phyloP scores from a whole-genome alignment of 2,329 filamentous ascomycete genomes.

The Pseudocercospora ulei region DNA sequence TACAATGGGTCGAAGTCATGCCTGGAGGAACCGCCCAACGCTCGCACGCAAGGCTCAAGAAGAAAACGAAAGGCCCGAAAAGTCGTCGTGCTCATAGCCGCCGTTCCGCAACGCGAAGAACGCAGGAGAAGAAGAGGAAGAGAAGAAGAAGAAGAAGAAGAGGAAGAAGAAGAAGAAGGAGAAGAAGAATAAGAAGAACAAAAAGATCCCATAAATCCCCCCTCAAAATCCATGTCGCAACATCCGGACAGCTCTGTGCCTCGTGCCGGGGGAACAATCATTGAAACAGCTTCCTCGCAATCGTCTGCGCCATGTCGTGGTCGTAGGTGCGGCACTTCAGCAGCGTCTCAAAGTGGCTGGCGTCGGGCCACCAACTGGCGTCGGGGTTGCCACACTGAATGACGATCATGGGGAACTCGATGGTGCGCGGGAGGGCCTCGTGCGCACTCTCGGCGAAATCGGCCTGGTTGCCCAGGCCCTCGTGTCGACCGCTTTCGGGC shows the following conservation, averaged over 20 bases:
- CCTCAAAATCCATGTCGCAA: too few relatives aligned
- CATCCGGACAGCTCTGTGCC: too few relatives aligned
- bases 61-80: background rate
- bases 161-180: background rate
- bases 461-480: slow-evolving; percentile 21
- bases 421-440: slow-evolving; percentile 14
- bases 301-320: slow-evolving; percentile 17
- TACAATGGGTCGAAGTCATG: background rate
- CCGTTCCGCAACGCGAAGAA: background rate
- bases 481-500: slow-evolving; percentile 34
- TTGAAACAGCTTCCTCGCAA: slow-evolving; percentile 20
- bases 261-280: background rate
- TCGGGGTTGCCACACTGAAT: slow-evolving; percentile 20
- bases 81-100: slow-evolving; percentile 5
- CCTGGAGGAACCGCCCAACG: background rate
- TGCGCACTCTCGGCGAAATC: slow-evolving; percentile 22
- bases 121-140: background rate
- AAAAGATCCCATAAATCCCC: too few relatives aligned
- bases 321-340: slow-evolving; percentile 18
- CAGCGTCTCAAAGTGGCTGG: slow-evolving; percentile 16
- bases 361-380: slow-evolving; percentile 20
- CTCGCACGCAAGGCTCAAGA: background rate
- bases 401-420: slow-evolving; percentile 15
- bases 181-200: background rate
- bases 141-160: background rate